A percentile compares a stretch with the other conserved stretches of the same genome.
Evolutionary conservation across 345 rosid genomes (phyloP).

Genomic region (Hypericum androsaemum): DNA sequence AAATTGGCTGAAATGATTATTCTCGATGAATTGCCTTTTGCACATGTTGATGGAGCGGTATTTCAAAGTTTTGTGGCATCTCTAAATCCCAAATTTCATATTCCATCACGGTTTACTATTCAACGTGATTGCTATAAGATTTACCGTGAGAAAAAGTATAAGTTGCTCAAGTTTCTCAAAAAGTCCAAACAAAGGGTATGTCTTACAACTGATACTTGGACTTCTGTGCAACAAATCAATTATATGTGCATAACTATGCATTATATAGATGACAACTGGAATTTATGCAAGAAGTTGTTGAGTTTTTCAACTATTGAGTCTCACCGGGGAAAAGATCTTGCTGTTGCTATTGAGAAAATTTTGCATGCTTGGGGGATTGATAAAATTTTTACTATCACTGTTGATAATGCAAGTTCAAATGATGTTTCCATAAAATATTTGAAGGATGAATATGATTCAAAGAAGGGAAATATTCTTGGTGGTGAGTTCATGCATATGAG

Average conservation of each 20-base stretch:
- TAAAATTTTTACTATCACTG: background rate
- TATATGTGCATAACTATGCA: conserved; percentile 10
- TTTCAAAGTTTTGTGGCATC: background rate
- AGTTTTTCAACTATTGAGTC: conserved; percentile 5
- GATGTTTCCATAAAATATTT: background rate
- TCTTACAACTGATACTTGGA: conserved; percentile 5
- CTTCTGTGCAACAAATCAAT: background rate
- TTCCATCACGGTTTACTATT: background rate
- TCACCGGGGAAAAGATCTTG: background rate
- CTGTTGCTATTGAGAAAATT: background rate
- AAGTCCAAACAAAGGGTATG: background rate
- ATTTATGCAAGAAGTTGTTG: background rate
- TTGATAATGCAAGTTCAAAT: conserved; percentile 5
- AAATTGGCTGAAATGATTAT: too few species aligned
- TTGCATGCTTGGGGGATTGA: conserved; percentile 4
- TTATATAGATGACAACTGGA: conserved; percentile 9
- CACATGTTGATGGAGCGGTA: background rate
- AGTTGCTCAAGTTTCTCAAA: background rate
- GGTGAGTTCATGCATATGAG: background rate
- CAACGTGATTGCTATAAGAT: background rate
- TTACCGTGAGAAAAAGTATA: background rate
- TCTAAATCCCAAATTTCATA: background rate
- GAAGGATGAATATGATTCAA: background rate
- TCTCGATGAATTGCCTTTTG: background rate
- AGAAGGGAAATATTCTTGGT: background rate